Base-by-base conservation (phyloP, 345 rosid genomes). In the Eucalyptus erythrocorys region DNA sequence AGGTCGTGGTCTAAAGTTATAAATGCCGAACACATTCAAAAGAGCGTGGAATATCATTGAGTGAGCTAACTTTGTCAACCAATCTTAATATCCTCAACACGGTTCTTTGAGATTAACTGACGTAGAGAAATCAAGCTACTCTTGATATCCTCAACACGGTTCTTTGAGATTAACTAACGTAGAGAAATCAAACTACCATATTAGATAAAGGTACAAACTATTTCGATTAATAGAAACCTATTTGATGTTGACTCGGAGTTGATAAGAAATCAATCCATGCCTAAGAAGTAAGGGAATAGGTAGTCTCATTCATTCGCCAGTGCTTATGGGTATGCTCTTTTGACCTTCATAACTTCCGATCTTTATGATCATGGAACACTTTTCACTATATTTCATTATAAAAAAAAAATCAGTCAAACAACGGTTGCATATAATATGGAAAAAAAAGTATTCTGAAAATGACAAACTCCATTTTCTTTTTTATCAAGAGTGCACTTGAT, bases 271-370 rank as follows among this genome's bases (percentile, higher is more conserved):
- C 79, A 16, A 66, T 32, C 3, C 5, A 14, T 32, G 22, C 21
- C 17, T 7, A 4, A n/a, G 40, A 59, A 59, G n/a, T 6, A 12
- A 27, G 68, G 68, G 32, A 26, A 59, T 27, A 59, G 68, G 7
- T 27, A 26, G 32, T 10, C 4, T 30, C 68, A 61, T 61, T 61
- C 32, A 6, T 27, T 27, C 2, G 16, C 15, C 4, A 3, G 32
- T 1, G 3, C 13, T 13, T 13, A 27, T 61, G 68, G 68, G 15
- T 61, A 27, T 27, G 40, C 34, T n/a, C 2, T 7, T 1, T 13
- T 6, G 1, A n/a, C 19, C 37, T 64, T 13, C n/a, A 0, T 3
- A 64, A 15, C 3, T 64, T 64, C 19, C 1, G 0, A 30, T 64
- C 37, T 64, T 64, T 64, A n/a, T 0, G 3, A 4, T 66, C 40